phyloP scores from a whole-genome alignment of 2,329 filamentous ascomycete species.

The Polytolypa hystricis region DNA sequence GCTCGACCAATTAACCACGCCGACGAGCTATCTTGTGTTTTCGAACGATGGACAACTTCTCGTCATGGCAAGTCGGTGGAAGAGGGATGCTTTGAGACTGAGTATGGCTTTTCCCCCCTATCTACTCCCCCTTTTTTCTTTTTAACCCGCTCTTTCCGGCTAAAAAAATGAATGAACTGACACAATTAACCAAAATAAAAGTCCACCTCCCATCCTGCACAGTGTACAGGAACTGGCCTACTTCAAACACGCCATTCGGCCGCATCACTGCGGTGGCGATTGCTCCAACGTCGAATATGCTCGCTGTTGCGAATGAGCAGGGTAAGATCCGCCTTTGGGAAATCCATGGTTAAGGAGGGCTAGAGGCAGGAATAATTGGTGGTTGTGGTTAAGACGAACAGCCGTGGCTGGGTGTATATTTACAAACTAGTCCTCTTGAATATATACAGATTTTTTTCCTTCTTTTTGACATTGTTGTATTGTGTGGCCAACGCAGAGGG shows the following conservation, averaged over 20 bases:
- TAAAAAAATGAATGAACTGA: constrained; percentile 6
- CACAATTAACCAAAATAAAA: constrained; percentile 14
- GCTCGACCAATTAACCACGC: constrained; percentile 79
- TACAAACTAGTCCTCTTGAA: no score
- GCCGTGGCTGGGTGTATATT: no score
- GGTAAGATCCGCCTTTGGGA: constrained; percentile 90
- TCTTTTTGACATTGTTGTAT: no score
- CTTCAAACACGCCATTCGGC: constrained; percentile 75
- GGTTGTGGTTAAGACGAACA: no score
- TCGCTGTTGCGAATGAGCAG: constrained; percentile 79
- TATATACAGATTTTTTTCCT: no score
- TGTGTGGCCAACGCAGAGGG: no score
- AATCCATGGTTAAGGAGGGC: constrained; percentile 59
- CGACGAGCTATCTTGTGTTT: constrained; percentile 68
- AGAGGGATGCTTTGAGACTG: constrained; percentile 75
- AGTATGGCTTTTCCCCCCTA: constrained; percentile 22
- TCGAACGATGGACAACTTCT: constrained; percentile 82
- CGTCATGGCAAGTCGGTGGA: constrained; percentile 74
- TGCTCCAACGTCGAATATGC: constrained; percentile 51
- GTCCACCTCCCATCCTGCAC: constrained; percentile 87
- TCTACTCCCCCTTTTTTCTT: neutral
- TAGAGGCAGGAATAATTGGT: no score
- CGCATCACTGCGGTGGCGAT: constrained; percentile 67
- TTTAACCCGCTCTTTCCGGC: constrained; percentile 8
- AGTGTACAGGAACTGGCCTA: constrained; percentile 96